A percentile compares a stretch with the other conserved stretches of the same genome.
Conservation (phyloP, 306 rosid species). For the Ochetophila trinervis region DNA sequence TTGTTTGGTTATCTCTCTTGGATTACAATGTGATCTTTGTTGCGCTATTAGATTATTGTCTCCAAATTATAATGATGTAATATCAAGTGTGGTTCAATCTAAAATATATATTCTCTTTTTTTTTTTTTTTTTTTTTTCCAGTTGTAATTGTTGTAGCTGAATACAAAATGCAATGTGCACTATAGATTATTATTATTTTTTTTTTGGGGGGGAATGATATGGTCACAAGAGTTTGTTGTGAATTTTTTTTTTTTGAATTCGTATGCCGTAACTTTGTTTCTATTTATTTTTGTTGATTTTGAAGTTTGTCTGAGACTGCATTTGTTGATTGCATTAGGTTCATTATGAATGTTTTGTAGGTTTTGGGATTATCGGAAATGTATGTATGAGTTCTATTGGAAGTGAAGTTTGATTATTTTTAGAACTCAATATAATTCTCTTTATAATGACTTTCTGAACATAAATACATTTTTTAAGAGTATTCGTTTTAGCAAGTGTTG, state of each 20-base stretch:
- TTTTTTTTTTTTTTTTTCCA: background rate
- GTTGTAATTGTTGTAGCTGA: no score
- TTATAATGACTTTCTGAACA: background rate
- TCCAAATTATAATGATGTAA: background rate
- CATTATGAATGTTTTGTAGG: background rate
- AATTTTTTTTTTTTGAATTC: no score
- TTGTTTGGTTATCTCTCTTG: background rate
- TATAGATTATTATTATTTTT: no score
- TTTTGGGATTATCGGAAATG: background rate
- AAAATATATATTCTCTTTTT: background rate
- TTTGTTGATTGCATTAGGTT: conserved; percentile 1
- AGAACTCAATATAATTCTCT: background rate
- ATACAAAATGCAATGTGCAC: no score
- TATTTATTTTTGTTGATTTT: no score
- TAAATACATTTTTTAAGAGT: background rate
- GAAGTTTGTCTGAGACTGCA: background rate
- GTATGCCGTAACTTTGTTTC: no score
- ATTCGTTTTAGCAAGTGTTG: background rate
- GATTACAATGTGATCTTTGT: conserved; percentile 10
- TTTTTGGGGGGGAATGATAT: no score
- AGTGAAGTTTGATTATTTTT: background rate
- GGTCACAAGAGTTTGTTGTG: no score
- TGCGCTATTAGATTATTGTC: background rate
- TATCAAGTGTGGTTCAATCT: background rate
- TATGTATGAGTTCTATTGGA: no score